Evolutionary conservation across 108 stramenopile species (phyloP).

Genomic region (Fragilariopsis cylindrus): DNA sequence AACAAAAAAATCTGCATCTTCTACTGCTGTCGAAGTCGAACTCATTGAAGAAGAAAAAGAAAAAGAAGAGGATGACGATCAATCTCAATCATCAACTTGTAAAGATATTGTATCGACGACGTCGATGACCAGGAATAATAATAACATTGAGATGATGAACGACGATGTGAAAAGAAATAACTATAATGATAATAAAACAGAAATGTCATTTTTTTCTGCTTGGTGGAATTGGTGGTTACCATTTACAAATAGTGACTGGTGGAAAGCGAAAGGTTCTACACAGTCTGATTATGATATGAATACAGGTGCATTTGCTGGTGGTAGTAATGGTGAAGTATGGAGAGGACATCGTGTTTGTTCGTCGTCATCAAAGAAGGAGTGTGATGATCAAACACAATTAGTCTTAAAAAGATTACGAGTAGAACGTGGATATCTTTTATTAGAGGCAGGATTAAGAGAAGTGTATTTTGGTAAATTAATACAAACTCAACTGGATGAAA

Average conservation of each 20-base stretch:
- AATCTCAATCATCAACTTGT: not conserved
- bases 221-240: constrained; percentile 59
- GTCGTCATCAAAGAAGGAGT: constrained; percentile 21
- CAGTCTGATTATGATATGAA: constrained; percentile 50
- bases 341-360: constrained; percentile 55
- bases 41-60: not conserved
- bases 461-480: constrained; percentile 78
- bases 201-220: not conserved
- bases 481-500: constrained; percentile 33
- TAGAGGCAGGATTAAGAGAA: constrained; percentile 84
- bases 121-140: not conserved
- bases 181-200: not conserved
- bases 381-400: constrained; percentile 60
- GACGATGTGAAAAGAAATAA: too few species aligned
- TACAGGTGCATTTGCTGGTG: constrained; percentile 73
- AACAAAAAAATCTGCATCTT: too few species aligned
- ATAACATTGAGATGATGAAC: too few species aligned
- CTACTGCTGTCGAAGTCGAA: not conserved
- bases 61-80: not conserved
- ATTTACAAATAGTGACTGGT: constrained; percentile 22
- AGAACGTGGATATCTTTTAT: constrained; percentile 56
- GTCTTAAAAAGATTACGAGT: constrained; percentile 73
- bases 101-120: not conserved
- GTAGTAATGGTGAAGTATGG: constrained; percentile 85
- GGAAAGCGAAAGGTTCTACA: constrained; percentile 24